Percentiles rank a stretch among this genome's conserved stretches.
These are phyloP conservation scores for Candida multigemmis DNA, from an alignment of 805 yeast species.

Conservation along the genomic window DNA sequence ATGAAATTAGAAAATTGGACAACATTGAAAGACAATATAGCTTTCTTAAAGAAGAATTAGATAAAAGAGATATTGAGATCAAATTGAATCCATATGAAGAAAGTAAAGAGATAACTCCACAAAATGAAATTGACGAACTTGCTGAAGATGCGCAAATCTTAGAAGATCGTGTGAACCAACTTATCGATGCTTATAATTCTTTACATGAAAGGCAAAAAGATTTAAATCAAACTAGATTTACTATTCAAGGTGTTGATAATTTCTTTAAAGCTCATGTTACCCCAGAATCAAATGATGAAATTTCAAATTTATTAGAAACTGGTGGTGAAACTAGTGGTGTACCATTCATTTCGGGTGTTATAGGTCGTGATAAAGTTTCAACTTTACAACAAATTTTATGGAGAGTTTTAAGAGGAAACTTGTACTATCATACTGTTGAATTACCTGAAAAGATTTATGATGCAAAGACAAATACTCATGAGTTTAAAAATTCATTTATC, in stretches of 20 bases:
- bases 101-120: constrained; percentile 18
- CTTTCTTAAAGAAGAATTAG: constrained; percentile 38
- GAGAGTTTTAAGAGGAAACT: constrained; percentile 90
- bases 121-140: constrained; percentile 66
- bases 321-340: constrained; percentile 21
- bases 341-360: constrained; percentile 68
- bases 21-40: constrained; percentile 75
- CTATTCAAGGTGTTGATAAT: constrained; percentile 25
- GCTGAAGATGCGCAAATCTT: constrained; percentile 52
- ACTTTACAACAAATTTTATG: constrained; percentile 77
- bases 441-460: constrained; percentile 65
- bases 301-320: constrained; percentile 17
- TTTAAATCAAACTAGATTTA: constrained; percentile 61
- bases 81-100: constrained; percentile 18
- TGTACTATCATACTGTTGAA: constrained; percentile 67
- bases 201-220: constrained; percentile 55
- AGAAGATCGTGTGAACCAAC: constrained; percentile 67
- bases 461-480: constrained; percentile 41
- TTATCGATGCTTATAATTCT: constrained; percentile 59
- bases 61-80: constrained; percentile 35
- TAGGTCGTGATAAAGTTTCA: constrained; percentile 59
- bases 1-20: constrained; percentile 76
- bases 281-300: constrained; percentile 27
- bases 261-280: constrained; percentile 17
- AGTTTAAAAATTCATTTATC: constrained; percentile 75